These are phyloP conservation scores for Ophidiomyces ophidiicola DNA, from an alignment of 2,329 filamentous ascomycete genomes.

Conservation along the genomic window DNA sequence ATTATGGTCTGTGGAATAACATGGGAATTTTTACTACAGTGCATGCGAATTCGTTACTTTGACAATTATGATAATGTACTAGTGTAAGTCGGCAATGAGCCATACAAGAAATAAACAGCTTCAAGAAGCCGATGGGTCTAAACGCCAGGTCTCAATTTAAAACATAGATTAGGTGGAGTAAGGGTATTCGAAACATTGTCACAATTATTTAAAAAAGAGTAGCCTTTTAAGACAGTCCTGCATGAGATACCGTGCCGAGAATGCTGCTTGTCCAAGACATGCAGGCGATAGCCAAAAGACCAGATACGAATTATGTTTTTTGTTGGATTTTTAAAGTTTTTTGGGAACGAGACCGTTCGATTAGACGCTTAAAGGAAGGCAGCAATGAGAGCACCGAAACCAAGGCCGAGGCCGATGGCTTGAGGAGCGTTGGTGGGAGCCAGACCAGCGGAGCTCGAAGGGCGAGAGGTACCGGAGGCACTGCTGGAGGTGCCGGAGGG, in stretches of 20 bases:
- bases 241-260: too few relatives aligned
- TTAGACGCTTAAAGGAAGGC: conserved; percentile 29
- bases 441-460: conserved; percentile 9
- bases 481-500: conserved; percentile 18
- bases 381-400: conserved; percentile 34
- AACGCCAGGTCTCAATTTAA: conserved; percentile 7
- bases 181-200: conserved; percentile 8
- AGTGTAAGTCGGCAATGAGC: too few relatives aligned
- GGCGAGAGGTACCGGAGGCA: neutral
- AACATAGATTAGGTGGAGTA: conserved; percentile 6
- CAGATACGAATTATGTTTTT: too few relatives aligned
- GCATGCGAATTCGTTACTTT: too few relatives aligned
- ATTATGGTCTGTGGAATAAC: too few relatives aligned
- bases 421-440: conserved; percentile 14
- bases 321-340: neutral
- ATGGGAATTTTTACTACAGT: too few relatives aligned
- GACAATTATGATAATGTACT: too few relatives aligned
- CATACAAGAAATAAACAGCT: conserved; percentile 1
- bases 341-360: too few relatives aligned
- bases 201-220: neutral
- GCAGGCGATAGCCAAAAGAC: too few relatives aligned
- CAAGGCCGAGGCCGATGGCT: conserved; percentile 22
- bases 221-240: neutral
- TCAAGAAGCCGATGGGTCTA: conserved; percentile 8
- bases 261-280: too few relatives aligned